Base-by-base conservation (phyloP, 2,329 filamentous ascomycete genomes). In the Samsoniella hepiali region DNA sequence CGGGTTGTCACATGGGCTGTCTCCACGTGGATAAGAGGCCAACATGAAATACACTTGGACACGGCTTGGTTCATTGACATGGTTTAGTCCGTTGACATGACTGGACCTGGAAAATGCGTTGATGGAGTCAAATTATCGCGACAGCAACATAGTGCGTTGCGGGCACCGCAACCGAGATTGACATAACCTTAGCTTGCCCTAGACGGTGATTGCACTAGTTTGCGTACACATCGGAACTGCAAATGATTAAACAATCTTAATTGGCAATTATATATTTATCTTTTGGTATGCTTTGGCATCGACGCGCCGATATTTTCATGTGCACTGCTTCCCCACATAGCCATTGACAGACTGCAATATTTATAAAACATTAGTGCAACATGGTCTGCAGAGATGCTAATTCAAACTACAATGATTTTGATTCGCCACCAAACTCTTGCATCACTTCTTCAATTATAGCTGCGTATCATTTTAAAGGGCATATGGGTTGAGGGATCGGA, bases 401-500 rank as follows among this genome's bases (percentile, higher is more conserved):
- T 55, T 62, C 59, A 62, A 62, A 56, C 59, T 62, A 56, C 42
- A 56, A 40, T 29, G 49, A 45, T 45, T 54, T 61, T 38, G 49
- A 32, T 53, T 10, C 50, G 10, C 45, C 29, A 4, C 47, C 36
- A 32, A 34, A 6, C n/a, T 36, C 11, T 54, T 50, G 15, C 38
- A 34, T 45, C 49, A 36, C 29, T 45, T 61, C 29, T 54, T 53
- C 49, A 40, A 54, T 27, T 27, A 54, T 45, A 29, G 11, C n/a
- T 38, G n/a, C 49, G 31, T 27, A 45, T 45, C 58, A 44, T 61
- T 13, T 75, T 75, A 86, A 70, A 87, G 76, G 61, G 90, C 90
- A 74, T 89, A 93, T 17, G 90, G 90, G 81, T 93, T 93, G 71
- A 93, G 79, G 45, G 90, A 92, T 66, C 90, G 88, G 72, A 93